Evolutionary conservation across 192 early-diverging fungal species (phyloP), one percentile per base, ranked within the genome.

Genomic region (Umbelopsis ramanniana): DNA sequence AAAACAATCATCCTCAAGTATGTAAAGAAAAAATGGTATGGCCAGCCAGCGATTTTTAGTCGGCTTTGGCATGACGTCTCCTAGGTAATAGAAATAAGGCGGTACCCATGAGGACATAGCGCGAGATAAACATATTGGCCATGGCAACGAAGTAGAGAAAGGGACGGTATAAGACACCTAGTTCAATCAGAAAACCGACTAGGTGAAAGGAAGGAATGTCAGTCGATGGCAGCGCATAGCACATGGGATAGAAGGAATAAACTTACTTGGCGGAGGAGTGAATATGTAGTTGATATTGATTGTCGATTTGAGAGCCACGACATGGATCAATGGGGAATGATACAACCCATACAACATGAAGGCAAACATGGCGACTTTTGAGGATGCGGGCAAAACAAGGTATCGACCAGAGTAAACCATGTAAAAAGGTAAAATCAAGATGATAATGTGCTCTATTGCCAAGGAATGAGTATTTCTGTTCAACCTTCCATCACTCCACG

Each of bases 371-470:
- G 83, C 81, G 38, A 87, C 69, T 52, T 83, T 68, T 46, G 69
- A 52, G 12, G 85, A 83, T 0, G 73, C 35, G 7, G 86, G 84
- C 72, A 84, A 80, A 26, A 86, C 81, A 66, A 86, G 76, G 66
- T 84, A 86, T 11, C 86, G 83, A 50, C 82, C 76, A 29, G 80
- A 81, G 69, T 82, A 84, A 45, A 83, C 84, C 83, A 87, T 85
- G 67, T 84, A 82, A 14, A 83, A 54, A 4, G 86, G 86, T 0
- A 79, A 74, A 24, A 84, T 29, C 45, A 85, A 55, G 4, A 87
- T 70, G 22, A 82, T 52, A 10, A 81, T 76, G 54, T 88, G 86
- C 46, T 88, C 84, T 85, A 72, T 33, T 46, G 8, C 52, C 19
- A 48, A 33, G 45, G 45, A 55, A 46, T 15, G 46, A 26, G 52